phyloP scores from a whole-genome alignment of 2,329 filamentous ascomycete species.

The Trichoderma sp. region DNA sequence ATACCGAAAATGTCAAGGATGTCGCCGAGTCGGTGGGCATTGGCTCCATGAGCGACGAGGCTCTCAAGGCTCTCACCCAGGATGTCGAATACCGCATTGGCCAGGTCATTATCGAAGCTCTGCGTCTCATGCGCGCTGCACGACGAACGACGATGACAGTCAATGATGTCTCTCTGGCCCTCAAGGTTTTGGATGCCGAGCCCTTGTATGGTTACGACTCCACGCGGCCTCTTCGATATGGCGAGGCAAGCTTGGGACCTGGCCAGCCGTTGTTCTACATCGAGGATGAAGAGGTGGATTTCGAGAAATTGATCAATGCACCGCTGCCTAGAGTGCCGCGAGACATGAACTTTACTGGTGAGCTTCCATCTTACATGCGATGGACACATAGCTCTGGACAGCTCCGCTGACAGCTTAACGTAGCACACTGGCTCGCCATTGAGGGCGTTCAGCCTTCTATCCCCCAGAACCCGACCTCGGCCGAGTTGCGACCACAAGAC shows the following conservation, averaged over 20 bases:
- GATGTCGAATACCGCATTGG: conserved; percentile 95
- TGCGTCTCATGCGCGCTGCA: conserved; percentile 94
- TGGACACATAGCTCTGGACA: neutral
- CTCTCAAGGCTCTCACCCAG: conserved; percentile 82
- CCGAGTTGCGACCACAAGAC: conserved; percentile 81
- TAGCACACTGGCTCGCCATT: conserved; percentile 95
- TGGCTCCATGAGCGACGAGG: conserved; percentile 75
- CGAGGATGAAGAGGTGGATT: conserved; percentile 97
- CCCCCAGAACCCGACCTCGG: conserved; percentile 89
- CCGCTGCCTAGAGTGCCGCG: conserved; percentile 91
- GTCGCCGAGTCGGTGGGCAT: conserved; percentile 97
- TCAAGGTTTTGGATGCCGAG: conserved; percentile 87
- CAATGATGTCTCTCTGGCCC: conserved; percentile 83
- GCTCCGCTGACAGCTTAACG: conserved; percentile 22
- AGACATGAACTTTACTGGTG: conserved; percentile 89
- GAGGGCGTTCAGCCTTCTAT: conserved; percentile 97
- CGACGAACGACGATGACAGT: conserved; percentile 85
- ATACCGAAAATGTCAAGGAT: conserved; percentile 91
- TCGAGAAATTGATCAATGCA: conserved; percentile 98
- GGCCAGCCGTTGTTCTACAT: conserved; percentile 96
- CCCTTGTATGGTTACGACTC: conserved; percentile 96
- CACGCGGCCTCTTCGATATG: conserved; percentile 83
- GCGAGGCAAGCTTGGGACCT: conserved; percentile 89
- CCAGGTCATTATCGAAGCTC: conserved; percentile 88
- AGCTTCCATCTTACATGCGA: conserved; percentile 26